A percentile compares a stretch with the other conserved stretches of the same genome.
Conservation (phyloP, 148 eudicot species). For the Limonium bicolor region DNA sequence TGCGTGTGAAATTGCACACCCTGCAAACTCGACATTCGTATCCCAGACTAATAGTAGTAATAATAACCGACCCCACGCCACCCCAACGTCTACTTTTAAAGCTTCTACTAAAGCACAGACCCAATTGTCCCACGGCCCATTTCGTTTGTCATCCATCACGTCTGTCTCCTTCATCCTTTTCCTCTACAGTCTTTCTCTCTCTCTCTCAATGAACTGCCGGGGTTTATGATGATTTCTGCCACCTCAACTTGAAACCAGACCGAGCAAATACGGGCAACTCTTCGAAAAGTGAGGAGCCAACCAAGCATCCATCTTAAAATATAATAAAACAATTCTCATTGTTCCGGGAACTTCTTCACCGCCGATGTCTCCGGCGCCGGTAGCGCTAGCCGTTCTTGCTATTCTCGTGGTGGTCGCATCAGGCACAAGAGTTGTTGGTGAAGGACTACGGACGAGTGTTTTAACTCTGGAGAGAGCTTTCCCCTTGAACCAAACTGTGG, state of each 20-base stretch:
- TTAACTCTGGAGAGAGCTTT: conserved; percentile 49
- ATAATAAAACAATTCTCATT: conserved; percentile 1
- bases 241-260: conserved; percentile 9
- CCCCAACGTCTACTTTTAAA: too few species aligned
- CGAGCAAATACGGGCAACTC: too few species aligned
- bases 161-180: too few species aligned
- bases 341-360: conserved; percentile 9
- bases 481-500: conserved; percentile 47
- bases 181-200: too few species aligned
- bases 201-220: too few species aligned
- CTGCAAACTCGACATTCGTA: too few species aligned
- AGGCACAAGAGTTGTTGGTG: background rate
- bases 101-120: too few species aligned
- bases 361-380: conserved; percentile 9
- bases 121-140: too few species aligned
- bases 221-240: conserved; percentile 32
- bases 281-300: background rate
- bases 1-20: too few species aligned
- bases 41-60: too few species aligned
- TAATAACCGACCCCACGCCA: too few species aligned
- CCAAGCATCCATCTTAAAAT: background rate
- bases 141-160: too few species aligned
- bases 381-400: conserved; percentile 13
- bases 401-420: conserved; percentile 14
- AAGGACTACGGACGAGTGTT: conserved; percentile 21